Evolutionary conservation across 164 flowering plant genomes (phyloP).

Genomic region (Sedum album): DNA sequence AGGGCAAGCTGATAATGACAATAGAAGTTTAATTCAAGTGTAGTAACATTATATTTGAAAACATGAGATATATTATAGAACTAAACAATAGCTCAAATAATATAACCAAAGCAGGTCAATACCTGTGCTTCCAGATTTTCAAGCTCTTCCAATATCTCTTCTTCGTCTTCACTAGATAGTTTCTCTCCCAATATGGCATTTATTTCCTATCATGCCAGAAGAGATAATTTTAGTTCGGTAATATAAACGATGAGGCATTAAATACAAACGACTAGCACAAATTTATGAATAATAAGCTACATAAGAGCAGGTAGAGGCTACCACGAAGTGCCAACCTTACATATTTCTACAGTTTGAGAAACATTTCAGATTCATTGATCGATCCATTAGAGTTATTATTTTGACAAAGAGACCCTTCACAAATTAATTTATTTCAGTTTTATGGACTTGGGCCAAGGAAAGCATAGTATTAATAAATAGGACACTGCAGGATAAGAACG

Average conservation of each 20-base stretch:
- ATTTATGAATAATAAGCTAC: background rate
- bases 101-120: conserved; percentile 9
- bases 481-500: background rate
- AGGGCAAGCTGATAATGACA: conserved; percentile 41
- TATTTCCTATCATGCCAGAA: conserved; percentile 53
- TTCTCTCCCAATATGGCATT: conserved; percentile 86
- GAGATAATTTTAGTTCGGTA: background rate
- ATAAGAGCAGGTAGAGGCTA: background rate
- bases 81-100: background rate
- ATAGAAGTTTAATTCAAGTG: background rate
- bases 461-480: background rate
- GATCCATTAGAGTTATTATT: background rate
- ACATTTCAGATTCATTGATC: background rate
- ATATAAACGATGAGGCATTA: background rate
- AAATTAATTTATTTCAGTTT: background rate
- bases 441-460: background rate
- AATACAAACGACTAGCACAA: background rate
- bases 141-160: conserved; percentile 83
- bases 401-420: background rate
- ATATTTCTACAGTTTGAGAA: background rate
- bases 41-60: background rate
- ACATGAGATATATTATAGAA: background rate
- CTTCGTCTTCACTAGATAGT: conserved; percentile 91
- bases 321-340: background rate
- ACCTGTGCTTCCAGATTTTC: conserved; percentile 87